These are phyloP conservation scores for Claviceps sorghi DNA, from an alignment of 2,329 filamentous ascomycete species.

Conservation along the genomic window DNA sequence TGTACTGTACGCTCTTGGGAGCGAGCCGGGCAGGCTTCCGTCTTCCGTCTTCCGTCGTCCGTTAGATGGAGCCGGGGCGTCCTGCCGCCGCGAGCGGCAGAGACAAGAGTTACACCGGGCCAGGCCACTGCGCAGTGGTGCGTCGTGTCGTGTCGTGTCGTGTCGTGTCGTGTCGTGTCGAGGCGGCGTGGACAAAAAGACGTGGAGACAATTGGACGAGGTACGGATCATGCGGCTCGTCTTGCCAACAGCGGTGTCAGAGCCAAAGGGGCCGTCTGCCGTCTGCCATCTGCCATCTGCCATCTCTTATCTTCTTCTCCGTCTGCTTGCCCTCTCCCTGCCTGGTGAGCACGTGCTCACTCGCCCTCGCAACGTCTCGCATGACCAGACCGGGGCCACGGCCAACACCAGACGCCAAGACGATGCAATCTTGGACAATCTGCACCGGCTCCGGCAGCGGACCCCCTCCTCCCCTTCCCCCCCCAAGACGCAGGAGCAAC, in stretches of 20 bases:
- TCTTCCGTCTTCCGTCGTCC: too few species aligned
- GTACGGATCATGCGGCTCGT: too few species aligned
- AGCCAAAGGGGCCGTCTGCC: too few species aligned
- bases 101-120: background rate
- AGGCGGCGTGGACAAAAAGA: too few species aligned
- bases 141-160: background rate
- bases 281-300: too few species aligned
- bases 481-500: background rate
- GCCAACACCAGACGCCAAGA: background rate
- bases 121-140: background rate
- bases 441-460: slow-evolving; percentile 2
- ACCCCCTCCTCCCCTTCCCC: background rate
- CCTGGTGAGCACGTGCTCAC: slow-evolving; percentile 5
- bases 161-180: background rate
- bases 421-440: background rate
- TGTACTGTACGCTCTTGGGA: background rate
- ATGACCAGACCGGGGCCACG: background rate
- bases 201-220: too few species aligned
- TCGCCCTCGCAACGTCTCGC: background rate
- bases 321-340: background rate
- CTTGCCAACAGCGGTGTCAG: background rate
- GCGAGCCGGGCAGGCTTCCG: background rate
- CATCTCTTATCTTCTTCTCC: background rate
- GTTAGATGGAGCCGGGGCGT: too few species aligned
- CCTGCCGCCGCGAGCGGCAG: too few species aligned